phyloP scores from a whole-genome alignment of 108 stramenopile genomes.

The Fragilaria crotonensis region DNA sequence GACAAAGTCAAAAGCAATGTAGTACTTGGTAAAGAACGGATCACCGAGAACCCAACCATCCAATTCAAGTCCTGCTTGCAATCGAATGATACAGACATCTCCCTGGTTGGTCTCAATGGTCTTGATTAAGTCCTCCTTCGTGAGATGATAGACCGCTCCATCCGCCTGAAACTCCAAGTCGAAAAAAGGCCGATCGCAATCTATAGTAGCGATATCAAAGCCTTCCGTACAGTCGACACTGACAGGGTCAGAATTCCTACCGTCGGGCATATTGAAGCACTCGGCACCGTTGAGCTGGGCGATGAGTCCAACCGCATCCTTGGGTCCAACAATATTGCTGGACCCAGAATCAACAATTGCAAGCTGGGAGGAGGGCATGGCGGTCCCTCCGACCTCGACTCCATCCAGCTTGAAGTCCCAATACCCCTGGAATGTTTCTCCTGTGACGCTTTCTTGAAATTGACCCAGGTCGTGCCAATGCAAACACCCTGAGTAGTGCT shows the following conservation, averaged over 20 bases:
- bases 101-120: slow-evolving; percentile 16
- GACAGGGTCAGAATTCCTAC: slow-evolving; percentile 7
- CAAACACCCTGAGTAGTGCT: slow-evolving; percentile 42
- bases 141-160: slow-evolving; percentile 26
- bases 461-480: slow-evolving; percentile 40
- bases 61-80: slow-evolving; percentile 23
- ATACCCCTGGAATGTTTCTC: slow-evolving; percentile 40
- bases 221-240: slow-evolving; percentile 16
- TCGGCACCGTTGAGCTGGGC: slow-evolving; percentile 42
- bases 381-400: slow-evolving; percentile 43
- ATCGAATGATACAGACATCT: slow-evolving; percentile 23
- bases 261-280: slow-evolving; percentile 27
- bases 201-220: slow-evolving; percentile 33
- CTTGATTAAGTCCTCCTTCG: slow-evolving; percentile 35
- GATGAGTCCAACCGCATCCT: slow-evolving; percentile 46
- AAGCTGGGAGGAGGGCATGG: slow-evolving; percentile 25
- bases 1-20: slow-evolving; percentile 89
- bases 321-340: slow-evolving; percentile 85
- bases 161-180: slow-evolving; percentile 35
- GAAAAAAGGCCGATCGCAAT: slow-evolving; percentile 36
- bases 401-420: slow-evolving; percentile 84
- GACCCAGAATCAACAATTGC: slow-evolving; percentile 93
- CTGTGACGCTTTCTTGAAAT: slow-evolving; percentile 13
- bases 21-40: slow-evolving; percentile 94
- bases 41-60: slow-evolving; percentile 94